A percentile compares a stretch with the other conserved stretches of the same genome.
These are phyloP conservation scores for Scheffersomyces amazonensis DNA, from an alignment of 805 yeast species.

Conservation along the genomic window DNA sequence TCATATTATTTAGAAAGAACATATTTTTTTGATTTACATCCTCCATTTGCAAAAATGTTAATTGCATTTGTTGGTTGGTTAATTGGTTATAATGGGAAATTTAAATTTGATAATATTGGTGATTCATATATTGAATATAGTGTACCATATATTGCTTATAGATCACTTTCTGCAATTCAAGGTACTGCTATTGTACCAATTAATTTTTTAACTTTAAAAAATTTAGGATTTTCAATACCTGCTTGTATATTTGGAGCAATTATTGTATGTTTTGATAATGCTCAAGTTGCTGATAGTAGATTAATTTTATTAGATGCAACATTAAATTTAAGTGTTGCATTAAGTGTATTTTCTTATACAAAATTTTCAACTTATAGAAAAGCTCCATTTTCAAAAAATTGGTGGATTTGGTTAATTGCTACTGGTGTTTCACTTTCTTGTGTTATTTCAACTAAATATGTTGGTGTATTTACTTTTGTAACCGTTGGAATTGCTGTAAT, in stretches of 20 bases:
- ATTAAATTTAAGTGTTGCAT: conserved; percentile 76
- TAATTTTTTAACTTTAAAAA: conserved; percentile 81
- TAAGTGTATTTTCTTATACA: conserved; percentile 73
- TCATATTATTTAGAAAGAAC: conserved; percentile 84
- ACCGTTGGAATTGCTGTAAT: conserved; percentile 85
- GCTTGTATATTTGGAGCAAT: conserved; percentile 76
- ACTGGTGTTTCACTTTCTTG: conserved; percentile 88
- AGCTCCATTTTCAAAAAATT: conserved; percentile 59
- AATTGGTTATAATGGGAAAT: conserved; percentile 86
- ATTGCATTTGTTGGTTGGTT: conserved; percentile 89
- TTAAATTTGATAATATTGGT: conserved; percentile 89
- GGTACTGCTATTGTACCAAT: conserved; percentile 83
- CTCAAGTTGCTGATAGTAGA: conserved; percentile 87
- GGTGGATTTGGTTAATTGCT: conserved; percentile 86
- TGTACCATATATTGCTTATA: conserved; percentile 83
- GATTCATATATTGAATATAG: conserved; percentile 72
- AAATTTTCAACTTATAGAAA: conserved; percentile 68
- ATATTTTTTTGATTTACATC: conserved; percentile 94
- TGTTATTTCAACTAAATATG: conserved; percentile 94
- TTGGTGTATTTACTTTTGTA: conserved; percentile 88
- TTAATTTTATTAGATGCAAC: conserved; percentile 91
- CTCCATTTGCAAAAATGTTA: conserved; percentile 93
- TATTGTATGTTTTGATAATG: conserved; percentile 81
- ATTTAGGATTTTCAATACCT: conserved; percentile 73
- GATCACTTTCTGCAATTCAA: conserved; percentile 74